Base-by-base conservation (phyloP, 495 filamentous ascomycete genomes). In the Friedmanniomyces endolithicus region DNA sequence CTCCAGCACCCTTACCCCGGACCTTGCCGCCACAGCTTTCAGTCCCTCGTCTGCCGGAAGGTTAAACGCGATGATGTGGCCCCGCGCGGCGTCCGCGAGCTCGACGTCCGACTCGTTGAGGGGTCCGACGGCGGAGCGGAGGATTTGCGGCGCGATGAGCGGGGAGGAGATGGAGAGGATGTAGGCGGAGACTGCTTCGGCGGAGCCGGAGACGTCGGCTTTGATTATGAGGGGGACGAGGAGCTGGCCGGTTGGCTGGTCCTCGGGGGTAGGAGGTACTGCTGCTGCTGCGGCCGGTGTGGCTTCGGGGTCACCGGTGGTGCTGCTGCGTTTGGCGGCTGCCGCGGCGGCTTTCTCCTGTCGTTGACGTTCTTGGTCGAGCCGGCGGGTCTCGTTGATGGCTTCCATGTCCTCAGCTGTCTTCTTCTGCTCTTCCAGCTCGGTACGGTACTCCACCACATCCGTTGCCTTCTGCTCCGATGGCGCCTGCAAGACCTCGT, bases 121-220 rank as follows among this genome's bases (percentile, higher is more conserved):
- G 20, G 83, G 77, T 0, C 94, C 94, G 19, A 95, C 84, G 11
- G 75, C 78, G 1, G 81, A 82, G 23, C 84, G 80, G 17, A 97
- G 76, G 45, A 99, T 77, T 43, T 83, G 79, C 14, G 88, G 78
- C 16, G 72, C 77, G 17, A 97, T 82, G 64, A 94, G 86, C 59
- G 86, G 78, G 72, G 85, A 95, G 27, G 90, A 88, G 49, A 95
- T 70, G 52, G 80, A 76, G 20, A 78, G 70, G 56, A 97, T 73
- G 14, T 83, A 77, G 49, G 86, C 83, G 49, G 83, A 67, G 8
- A 96, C 84, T 6, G 92, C 92, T 68, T 99, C 92, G 7, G 88
- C 90, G 0, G 89, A 95, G 11, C 92, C 92, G 52, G 80, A 81
- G 16, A 97, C 92, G 64, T 99, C 94, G 41, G 81, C 89, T 70